phyloP scores from a whole-genome alignment of 495 filamentous ascomycete species.

The Lasiosphaeriaceae sp. region DNA sequence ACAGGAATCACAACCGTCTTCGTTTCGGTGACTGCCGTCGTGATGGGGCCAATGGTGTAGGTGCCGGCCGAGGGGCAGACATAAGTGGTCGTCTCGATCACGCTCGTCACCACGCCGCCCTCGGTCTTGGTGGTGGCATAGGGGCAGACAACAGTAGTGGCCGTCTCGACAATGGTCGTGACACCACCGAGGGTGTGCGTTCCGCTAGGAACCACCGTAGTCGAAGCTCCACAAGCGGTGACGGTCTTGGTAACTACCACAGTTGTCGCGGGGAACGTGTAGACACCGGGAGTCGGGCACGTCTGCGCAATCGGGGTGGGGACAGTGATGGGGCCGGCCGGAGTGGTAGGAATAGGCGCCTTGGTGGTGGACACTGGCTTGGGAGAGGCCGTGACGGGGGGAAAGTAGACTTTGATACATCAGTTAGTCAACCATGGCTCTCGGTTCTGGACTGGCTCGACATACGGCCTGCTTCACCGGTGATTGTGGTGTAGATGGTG shows the following conservation, averaged over 20 bases:
- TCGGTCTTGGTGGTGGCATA: conserved; percentile 62
- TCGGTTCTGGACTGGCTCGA: conserved; percentile 11
- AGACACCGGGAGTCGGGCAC: conserved; percentile 67
- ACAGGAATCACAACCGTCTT: conserved; percentile 63
- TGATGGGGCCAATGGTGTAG: conserved; percentile 73
- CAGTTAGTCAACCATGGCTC: conserved; percentile 1
- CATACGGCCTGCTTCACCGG: conserved; percentile 58
- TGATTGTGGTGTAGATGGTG: conserved; percentile 58
- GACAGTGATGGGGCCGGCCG: conserved; percentile 39
- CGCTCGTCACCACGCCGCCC: conserved; percentile 62
- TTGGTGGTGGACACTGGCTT: conserved; percentile 17
- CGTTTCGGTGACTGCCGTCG: conserved; percentile 51
- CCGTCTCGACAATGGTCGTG: conserved; percentile 65
- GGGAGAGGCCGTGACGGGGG: conserved; percentile 28
- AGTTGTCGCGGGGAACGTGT: conserved; percentile 77
- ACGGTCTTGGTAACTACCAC: conserved; percentile 62
- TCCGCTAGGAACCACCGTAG: conserved; percentile 59
- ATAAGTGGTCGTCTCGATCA: conserved; percentile 69
- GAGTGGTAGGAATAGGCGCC: conserved; percentile 18
- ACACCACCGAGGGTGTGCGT: conserved; percentile 73
- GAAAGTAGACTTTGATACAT: conserved; percentile 20
- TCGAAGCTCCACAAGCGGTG: conserved; percentile 62
- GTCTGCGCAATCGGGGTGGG: conserved; percentile 65
- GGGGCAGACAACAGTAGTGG: conserved; percentile 70
- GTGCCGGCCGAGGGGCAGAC: conserved; percentile 75